Conservation (phyloP, 2,329 filamentous ascomycete species). For the Aspergillus tanneri region DNA sequence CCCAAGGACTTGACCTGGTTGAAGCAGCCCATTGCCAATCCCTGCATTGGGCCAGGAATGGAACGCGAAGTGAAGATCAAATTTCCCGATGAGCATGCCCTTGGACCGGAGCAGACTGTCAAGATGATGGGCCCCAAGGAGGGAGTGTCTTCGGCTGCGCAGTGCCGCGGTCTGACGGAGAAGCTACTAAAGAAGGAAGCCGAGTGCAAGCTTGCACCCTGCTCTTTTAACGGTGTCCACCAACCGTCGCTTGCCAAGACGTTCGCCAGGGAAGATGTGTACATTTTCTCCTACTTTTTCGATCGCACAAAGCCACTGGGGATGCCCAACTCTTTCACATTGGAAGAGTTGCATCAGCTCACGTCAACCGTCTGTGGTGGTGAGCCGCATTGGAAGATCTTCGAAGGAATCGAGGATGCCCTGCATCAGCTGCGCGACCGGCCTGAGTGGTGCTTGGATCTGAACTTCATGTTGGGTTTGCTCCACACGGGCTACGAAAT, state of each 20-base stretch:
- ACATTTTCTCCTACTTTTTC: slow-evolving; percentile 97
- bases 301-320: slow-evolving; percentile 91
- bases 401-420: slow-evolving; percentile 72
- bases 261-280: slow-evolving; percentile 86
- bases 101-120: slow-evolving; percentile 66
- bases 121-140: slow-evolving; percentile 84
- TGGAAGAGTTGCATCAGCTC: slow-evolving; percentile 84
- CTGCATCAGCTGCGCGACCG: slow-evolving; percentile 75
- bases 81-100: slow-evolving; percentile 63
- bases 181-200: slow-evolving; percentile 86
- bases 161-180: slow-evolving; percentile 88
- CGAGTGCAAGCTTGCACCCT: slow-evolving; percentile 79
- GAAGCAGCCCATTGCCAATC: slow-evolving; percentile 70
- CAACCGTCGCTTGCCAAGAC: slow-evolving; percentile 91
- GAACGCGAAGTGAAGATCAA: slow-evolving; percentile 70
- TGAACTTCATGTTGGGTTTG: slow-evolving; percentile 94
- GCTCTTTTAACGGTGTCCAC: slow-evolving; percentile 96
- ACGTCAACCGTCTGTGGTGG: slow-evolving; percentile 82
- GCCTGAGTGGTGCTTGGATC: slow-evolving; percentile 88
- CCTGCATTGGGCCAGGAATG: slow-evolving; percentile 82
- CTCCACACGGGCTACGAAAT: slow-evolving; percentile 97
- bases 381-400: slow-evolving; percentile 74
- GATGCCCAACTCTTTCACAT: slow-evolving; percentile 96
- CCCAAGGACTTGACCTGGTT: slow-evolving; percentile 67
- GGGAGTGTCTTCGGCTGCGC: slow-evolving; percentile 64